phyloP scores from a whole-genome alignment of 2,329 filamentous ascomycete species.

The Nemania sp. region DNA sequence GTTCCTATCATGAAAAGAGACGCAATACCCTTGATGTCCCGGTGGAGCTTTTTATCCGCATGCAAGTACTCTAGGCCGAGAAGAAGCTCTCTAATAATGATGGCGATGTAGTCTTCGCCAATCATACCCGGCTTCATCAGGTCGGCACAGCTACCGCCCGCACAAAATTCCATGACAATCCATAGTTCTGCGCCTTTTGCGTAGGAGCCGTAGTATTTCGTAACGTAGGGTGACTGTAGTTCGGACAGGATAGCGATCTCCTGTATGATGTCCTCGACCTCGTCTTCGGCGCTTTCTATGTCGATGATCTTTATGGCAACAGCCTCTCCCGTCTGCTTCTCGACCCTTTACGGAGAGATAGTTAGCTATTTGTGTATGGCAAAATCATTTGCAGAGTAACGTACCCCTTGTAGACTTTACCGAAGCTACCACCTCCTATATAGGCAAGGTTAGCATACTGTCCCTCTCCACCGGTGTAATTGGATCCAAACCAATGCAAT shows the following conservation, averaged over 20 bases:
- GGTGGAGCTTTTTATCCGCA: slow-evolving; percentile 93
- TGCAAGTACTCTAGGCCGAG: slow-evolving; percentile 94
- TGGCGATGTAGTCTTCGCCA: slow-evolving; percentile 95
- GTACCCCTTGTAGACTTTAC: slow-evolving; percentile 98
- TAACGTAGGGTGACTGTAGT: slow-evolving; percentile 95
- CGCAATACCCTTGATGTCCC: slow-evolving; percentile 87
- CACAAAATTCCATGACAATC: slow-evolving; percentile 99
- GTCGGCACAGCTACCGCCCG: slow-evolving; percentile 94
- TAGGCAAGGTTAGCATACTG: slow-evolving; percentile 46
- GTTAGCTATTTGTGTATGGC: slow-evolving; percentile 34
- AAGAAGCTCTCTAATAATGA: slow-evolving; percentile 90
- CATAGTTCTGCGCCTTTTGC: slow-evolving; percentile 95
- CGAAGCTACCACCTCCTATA: slow-evolving; percentile 93
- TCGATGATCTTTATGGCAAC: slow-evolving; percentile 99
- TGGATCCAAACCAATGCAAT: slow-evolving; percentile 77
- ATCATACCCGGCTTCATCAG: slow-evolving; percentile 94
- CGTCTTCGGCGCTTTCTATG: slow-evolving; percentile 98
- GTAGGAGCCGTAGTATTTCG: slow-evolving; percentile 97
- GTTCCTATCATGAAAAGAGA: slow-evolving; percentile 3
- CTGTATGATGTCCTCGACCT: slow-evolving; percentile 99
- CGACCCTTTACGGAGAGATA: slow-evolving; percentile 69
- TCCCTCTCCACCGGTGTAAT: slow-evolving; percentile 29
- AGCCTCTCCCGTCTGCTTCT: slow-evolving; percentile 90
- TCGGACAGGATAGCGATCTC: slow-evolving; percentile 98
- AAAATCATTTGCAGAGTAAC: slow-evolving; percentile 38